Conservation (phyloP, 352 stramenopile genomes). For the Phytophthora sp. region DNA sequence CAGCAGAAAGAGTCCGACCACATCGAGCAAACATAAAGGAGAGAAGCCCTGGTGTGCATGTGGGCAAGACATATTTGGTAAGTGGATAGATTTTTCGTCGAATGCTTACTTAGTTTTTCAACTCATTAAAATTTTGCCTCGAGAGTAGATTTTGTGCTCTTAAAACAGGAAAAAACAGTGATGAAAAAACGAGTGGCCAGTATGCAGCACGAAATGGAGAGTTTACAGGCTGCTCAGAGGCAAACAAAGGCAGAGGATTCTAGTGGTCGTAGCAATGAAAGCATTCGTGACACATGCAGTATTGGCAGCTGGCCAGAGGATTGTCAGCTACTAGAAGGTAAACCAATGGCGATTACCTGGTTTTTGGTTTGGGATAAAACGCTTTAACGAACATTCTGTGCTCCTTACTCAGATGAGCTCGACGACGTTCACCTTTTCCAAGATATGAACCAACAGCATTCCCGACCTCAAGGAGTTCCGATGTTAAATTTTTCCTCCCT, state of each 20-base stretch:
- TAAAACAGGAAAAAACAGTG: conserved; percentile 61
- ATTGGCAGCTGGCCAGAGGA: conserved; percentile 21
- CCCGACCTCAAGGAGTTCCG: conserved; percentile 43
- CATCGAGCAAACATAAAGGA: conserved; percentile 15
- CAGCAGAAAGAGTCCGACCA: conserved; percentile 28
- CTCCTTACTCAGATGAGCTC: conserved; percentile 33
- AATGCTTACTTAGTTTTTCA: not conserved
- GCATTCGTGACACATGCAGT: conserved; percentile 10
- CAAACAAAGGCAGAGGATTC: conserved; percentile 2
- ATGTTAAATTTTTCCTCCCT: conserved; percentile 57
- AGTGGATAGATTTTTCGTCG: not conserved
- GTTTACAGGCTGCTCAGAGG: conserved; percentile 46
- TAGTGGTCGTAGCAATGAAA: conserved; percentile 15
- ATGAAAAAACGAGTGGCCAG: conserved; percentile 56
- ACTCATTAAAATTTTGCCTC: not conserved
- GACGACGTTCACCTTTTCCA: conserved; percentile 40
- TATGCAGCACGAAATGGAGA: conserved; percentile 61
- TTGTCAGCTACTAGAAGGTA: conserved; percentile 26
- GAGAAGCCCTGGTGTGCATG: conserved; percentile 26
- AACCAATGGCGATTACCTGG: not conserved
- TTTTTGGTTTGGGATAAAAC: not conserved
- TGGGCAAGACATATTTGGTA: conserved; percentile 35
- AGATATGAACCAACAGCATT: conserved; percentile 5
- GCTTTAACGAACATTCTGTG: not conserved
- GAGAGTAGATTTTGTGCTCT: conserved; percentile 45